phyloP scores from a whole-genome alignment of 306 rosid species.

The Comarum palustre region DNA sequence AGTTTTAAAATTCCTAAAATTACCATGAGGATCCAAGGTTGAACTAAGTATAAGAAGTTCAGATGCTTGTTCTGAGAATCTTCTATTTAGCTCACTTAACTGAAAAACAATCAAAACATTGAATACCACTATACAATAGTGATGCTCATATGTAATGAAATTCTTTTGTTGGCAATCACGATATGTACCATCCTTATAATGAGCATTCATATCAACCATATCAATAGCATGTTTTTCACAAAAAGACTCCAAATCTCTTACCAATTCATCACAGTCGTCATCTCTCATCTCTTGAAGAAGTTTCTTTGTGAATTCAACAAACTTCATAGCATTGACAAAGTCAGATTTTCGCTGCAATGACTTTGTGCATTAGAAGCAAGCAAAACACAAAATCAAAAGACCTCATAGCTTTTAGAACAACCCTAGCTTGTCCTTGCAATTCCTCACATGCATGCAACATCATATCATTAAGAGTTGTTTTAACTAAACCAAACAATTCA shows the following conservation, averaged over 20 bases:
- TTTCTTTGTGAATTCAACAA: too few species aligned
- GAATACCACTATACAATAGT: background rate
- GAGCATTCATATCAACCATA: background rate
- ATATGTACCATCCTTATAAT: background rate
- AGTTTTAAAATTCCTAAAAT: too few species aligned
- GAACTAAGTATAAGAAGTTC: background rate
- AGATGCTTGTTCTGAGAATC: background rate
- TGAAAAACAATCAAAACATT: background rate
- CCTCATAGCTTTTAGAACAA: background rate
- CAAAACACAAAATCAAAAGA: too few species aligned
- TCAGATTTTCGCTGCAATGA: too few species aligned
- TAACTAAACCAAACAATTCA: background rate
- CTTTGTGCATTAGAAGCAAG: background rate
- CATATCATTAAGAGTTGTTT: background rate
- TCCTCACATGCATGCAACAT: background rate
- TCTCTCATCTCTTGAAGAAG: background rate
- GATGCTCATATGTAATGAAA: background rate
- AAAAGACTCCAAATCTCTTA: background rate
- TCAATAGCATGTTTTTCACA: background rate
- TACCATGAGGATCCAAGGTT: too few species aligned
- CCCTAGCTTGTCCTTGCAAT: background rate
- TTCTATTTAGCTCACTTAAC: background rate
- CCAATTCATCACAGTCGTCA: background rate
- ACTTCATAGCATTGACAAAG: too few species aligned
- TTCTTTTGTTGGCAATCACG: background rate